Percentiles rank a stretch among this genome's conserved stretches.
Conservation (phyloP, 371 early-diverging fungal species). For the Mucor velutinosus region DNA sequence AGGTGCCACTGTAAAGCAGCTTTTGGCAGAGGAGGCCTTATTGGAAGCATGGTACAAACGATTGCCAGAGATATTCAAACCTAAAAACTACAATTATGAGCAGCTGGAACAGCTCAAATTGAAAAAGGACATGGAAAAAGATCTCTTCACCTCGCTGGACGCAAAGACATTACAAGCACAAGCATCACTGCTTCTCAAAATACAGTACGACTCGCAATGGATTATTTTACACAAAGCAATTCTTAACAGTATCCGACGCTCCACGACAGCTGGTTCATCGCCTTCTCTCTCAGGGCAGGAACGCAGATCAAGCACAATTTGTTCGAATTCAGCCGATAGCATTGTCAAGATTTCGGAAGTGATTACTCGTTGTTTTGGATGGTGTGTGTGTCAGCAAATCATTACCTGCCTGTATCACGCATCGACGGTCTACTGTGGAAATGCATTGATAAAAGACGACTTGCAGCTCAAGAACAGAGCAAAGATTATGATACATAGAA, state of each 20-base stretch:
- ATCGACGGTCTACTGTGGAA: slow-evolving; percentile 37
- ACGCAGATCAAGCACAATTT: slow-evolving; percentile 18
- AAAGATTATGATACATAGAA: slow-evolving; percentile 22
- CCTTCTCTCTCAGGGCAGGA: slow-evolving; percentile 13
- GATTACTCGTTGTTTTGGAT: slow-evolving; percentile 27
- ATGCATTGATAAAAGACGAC: slow-evolving; percentile 20
- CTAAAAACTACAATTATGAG: slow-evolving; percentile 6
- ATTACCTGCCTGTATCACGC: slow-evolving; percentile 36
- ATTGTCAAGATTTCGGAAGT: slow-evolving; percentile 31
- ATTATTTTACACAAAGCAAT: slow-evolving; percentile 36
- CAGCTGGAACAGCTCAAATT: not conserved
- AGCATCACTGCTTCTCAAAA: slow-evolving; percentile 23
- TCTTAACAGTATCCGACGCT: slow-evolving; percentile 6
- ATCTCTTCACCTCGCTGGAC: slow-evolving; percentile 10
- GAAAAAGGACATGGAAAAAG: slow-evolving; percentile 1
- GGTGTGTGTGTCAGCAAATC: slow-evolving; percentile 44
- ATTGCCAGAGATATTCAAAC: slow-evolving; percentile 9
- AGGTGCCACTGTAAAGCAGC: slow-evolving; percentile 16
- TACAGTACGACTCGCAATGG: slow-evolving; percentile 39
- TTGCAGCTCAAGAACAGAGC: slow-evolving; percentile 15
- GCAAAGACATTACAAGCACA: slow-evolving; percentile 21
- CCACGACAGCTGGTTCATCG: not conserved
- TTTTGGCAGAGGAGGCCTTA: slow-evolving; percentile 16
- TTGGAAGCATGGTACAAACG: slow-evolving; percentile 18
- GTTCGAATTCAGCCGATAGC: slow-evolving; percentile 25